Base-by-base conservation (phyloP, 805 yeast species). In the Kuraishia floccosa region DNA sequence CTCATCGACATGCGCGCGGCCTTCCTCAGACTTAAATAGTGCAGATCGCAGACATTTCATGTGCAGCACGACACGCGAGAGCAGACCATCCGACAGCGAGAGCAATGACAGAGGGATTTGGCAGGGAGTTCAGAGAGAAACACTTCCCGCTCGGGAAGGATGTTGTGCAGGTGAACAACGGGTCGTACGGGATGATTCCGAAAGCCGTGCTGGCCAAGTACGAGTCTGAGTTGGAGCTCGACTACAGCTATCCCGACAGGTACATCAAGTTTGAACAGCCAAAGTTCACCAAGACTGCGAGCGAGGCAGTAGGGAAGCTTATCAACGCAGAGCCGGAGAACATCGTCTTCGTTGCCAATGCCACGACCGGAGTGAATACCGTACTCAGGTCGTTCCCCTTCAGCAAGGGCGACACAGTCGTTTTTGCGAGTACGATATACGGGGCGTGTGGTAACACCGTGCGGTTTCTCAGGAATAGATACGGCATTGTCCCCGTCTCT, bases 141-240 rank as follows among this genome's bases (percentile, higher is more conserved):
- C 56, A 69, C 44, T 78, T 72, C 45, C 42, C 56, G 1, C 40
- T 47, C 11, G 54, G 72, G 9, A 65, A 53, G 20, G 58, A 48
- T 3, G 56, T 59, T 6, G 46, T 48, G 4, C 68, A 70, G 11
- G 63, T 76, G 27, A 78, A 78, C 49, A 76, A 76, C 44, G 85
- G 85, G 6, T 67, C 81, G 1, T 78, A 50, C 43, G 86, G 85
- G 1, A 52, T 65, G 2, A 56, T 67, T 3, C 80, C 85, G 0
- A 52, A 46, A 6, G 52, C 60, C 4, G 71, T 76, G 2, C 39
- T 58, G 16, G 63, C 64, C 1, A 53, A 50, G 10, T 64, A 52
- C 36, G 36, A 50, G 21, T 39, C 50, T 29, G 42, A 41, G 13
- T 31, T 51, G 17, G 36, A 52, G 20, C 37, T 47, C 26, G 57